phyloP scores from a whole-genome alignment of 345 rosid species.

The Mercurialis annua region DNA sequence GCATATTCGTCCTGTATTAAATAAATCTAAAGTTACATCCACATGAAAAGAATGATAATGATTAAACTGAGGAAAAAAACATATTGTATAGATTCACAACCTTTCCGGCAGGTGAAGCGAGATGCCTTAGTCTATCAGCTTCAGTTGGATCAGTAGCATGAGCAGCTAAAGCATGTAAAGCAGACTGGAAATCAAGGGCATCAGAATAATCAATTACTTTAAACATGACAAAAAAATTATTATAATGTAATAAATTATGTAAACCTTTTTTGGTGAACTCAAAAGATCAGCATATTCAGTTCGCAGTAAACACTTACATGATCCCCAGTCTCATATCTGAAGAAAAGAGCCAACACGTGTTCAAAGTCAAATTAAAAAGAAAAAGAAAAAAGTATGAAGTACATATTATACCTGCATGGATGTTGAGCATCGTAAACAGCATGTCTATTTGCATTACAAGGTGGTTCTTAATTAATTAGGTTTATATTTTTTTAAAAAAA shows the following conservation, averaged over 20 bases:
- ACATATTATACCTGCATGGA: constrained; percentile 65
- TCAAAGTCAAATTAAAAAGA: constrained; percentile 10
- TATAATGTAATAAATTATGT: constrained; percentile 1
- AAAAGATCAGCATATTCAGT: constrained; percentile 77
- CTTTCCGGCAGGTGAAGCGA: constrained; percentile 95
- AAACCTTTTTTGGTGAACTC: constrained; percentile 91
- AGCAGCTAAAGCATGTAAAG: constrained; percentile 86
- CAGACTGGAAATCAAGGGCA: constrained; percentile 49
- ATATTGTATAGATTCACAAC: constrained; percentile 30
- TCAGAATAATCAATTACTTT: constrained; percentile 7
- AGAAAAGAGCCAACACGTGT: constrained; percentile 2
- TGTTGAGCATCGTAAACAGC: constrained; percentile 78
- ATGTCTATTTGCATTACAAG: constrained; percentile 75
- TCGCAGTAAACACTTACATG: constrained; percentile 89
- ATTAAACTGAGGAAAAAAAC: background rate
- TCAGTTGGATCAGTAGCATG: constrained; percentile 87
- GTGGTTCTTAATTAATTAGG: too few relatives aligned
- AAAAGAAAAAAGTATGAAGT: background rate
- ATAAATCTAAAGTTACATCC: constrained; percentile 1
- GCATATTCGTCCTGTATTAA: constrained; percentile 74
- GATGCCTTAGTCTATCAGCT: constrained; percentile 69
- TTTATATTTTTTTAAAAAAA: too few relatives aligned
- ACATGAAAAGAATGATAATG: background rate
- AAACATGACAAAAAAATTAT: background rate
- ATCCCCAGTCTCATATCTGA: constrained; percentile 96